Percentiles rank a stretch among this genome's conserved stretches.
These are phyloP conservation scores for Xylariales sp. DNA, from an alignment of 2,329 filamentous ascomycete genomes.

Conservation along the genomic window DNA sequence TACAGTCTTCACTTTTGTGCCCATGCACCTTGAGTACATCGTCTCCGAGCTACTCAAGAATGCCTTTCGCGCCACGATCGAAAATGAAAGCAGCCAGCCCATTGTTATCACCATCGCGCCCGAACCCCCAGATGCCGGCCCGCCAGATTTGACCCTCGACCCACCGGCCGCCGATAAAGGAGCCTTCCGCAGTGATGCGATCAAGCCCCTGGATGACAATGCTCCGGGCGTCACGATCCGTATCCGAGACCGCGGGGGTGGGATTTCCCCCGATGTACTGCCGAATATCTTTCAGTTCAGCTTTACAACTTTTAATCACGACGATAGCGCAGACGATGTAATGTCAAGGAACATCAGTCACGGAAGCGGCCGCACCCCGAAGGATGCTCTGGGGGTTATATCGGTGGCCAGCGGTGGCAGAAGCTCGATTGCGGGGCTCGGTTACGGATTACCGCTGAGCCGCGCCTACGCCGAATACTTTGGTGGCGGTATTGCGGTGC, in stretches of 20 bases:
- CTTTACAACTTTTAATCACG: constrained; percentile 88
- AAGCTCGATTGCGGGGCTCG: constrained; percentile 90
- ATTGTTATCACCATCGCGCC: constrained; percentile 93
- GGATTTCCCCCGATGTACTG: constrained; percentile 85
- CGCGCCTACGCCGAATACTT: constrained; percentile 98
- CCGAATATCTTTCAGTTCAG: constrained; percentile 96
- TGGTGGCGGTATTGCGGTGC: constrained; percentile 92
- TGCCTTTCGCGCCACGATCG: constrained; percentile 91
- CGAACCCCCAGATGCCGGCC: constrained; percentile 59
- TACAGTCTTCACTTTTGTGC: constrained; percentile 92
- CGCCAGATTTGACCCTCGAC: constrained; percentile 50
- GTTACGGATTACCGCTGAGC: constrained; percentile 90
- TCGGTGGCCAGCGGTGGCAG: constrained; percentile 76
- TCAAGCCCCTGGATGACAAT: constrained; percentile 70
- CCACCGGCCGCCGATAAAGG: constrained; percentile 55
- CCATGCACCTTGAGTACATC: constrained; percentile 97
- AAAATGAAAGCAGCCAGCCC: constrained; percentile 82
- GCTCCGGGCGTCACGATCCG: constrained; percentile 92
- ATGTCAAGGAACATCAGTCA: constrained; percentile 57
- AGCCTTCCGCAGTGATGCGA: constrained; percentile 59
- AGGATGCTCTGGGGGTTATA: constrained; percentile 80
- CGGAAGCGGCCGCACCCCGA: constrained; percentile 57
- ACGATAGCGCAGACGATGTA: constrained; percentile 62
- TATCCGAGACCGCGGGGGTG: constrained; percentile 94
- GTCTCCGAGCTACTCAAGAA: constrained; percentile 97